These are phyloP conservation scores for Heimioporus sp. DNA, from an alignment of 768 basidiomycete species.

Conservation along the genomic window DNA sequence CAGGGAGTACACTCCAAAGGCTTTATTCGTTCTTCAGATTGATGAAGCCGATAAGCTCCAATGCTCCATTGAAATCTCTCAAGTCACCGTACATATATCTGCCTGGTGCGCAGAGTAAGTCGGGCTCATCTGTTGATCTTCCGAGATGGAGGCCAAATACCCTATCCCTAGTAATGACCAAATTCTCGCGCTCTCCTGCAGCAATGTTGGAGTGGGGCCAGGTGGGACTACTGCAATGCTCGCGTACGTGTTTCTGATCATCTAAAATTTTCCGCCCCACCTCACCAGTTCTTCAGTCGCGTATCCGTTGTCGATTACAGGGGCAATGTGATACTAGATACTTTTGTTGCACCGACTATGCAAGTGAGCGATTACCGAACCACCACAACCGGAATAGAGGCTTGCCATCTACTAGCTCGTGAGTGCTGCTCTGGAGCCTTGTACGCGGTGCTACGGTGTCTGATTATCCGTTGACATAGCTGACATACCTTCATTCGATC, in stretches of 20 bases:
- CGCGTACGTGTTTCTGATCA: constrained; percentile 51
- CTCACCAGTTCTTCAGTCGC: constrained; percentile 30
- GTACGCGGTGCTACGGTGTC: neutral
- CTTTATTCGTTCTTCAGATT: constrained; percentile 16
- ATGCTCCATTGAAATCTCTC: too few relatives aligned
- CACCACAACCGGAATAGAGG: constrained; percentile 54
- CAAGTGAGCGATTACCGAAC: constrained; percentile 75
- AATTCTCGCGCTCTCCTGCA: constrained; percentile 60
- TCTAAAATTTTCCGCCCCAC: neutral
- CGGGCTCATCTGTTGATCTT: constrained; percentile 7
- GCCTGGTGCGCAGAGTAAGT: constrained; percentile 18
- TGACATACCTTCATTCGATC: constrained; percentile 51
- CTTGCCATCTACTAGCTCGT: constrained; percentile 41
- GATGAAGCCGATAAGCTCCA: constrained; percentile 26
- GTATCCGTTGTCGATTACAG: constrained; percentile 55
- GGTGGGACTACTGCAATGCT: constrained; percentile 82
- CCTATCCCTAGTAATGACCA: constrained; percentile 39
- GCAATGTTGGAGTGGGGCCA: constrained; percentile 75
- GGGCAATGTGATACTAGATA: constrained; percentile 60
- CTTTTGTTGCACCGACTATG: constrained; percentile 64
- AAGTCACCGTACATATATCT: constrained; percentile 25
- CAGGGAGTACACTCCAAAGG: constrained; percentile 13
- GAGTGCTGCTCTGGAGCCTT: constrained; percentile 6
- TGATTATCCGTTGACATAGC: constrained; percentile 13
- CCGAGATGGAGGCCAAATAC: constrained; percentile 32